These are phyloP conservation scores for Mucor racemosus DNA, from an alignment of 371 early-diverging fungal genomes.

Conservation along the genomic window DNA sequence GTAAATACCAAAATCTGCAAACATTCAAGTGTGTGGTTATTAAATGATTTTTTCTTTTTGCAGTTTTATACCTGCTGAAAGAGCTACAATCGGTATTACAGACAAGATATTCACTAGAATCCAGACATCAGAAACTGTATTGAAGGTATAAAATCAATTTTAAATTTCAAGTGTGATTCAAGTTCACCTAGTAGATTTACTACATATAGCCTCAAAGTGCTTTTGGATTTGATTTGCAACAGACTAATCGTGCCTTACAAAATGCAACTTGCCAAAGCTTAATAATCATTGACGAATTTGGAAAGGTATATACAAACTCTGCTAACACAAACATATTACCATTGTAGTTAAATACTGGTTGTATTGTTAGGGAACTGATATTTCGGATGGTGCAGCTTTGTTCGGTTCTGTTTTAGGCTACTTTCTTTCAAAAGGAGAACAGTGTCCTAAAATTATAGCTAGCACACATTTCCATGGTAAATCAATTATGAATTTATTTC, in stretches of 20 bases:
- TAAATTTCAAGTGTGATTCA: neutral
- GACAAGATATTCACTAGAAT: constrained; percentile 89
- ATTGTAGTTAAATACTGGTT: neutral
- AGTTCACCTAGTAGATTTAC: neutral
- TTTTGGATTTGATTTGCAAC: constrained; percentile 73
- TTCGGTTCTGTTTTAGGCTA: constrained; percentile 62
- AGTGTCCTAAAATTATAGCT: constrained; percentile 56
- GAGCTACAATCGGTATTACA: constrained; percentile 83
- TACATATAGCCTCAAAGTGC: constrained; percentile 66
- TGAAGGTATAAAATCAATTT: constrained; percentile 30
- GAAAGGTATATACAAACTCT: constrained; percentile 33
- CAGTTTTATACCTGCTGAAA: constrained; percentile 89
- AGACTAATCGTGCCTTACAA: constrained; percentile 60
- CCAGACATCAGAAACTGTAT: constrained; percentile 62
- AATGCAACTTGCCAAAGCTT: constrained; percentile 57
- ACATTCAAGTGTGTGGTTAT: too few species aligned
- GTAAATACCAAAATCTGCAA: neutral
- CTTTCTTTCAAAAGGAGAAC: constrained; percentile 40
- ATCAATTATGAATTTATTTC: too few species aligned
- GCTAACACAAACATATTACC: neutral
- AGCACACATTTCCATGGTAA: constrained; percentile 74
- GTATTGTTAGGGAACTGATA: constrained; percentile 42
- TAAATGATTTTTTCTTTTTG: constrained; percentile 24
- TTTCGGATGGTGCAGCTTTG: constrained; percentile 64
- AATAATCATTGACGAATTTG: constrained; percentile 72